Conservation (phyloP, 768 basidiomycete genomes). For the Terana coerulea region DNA sequence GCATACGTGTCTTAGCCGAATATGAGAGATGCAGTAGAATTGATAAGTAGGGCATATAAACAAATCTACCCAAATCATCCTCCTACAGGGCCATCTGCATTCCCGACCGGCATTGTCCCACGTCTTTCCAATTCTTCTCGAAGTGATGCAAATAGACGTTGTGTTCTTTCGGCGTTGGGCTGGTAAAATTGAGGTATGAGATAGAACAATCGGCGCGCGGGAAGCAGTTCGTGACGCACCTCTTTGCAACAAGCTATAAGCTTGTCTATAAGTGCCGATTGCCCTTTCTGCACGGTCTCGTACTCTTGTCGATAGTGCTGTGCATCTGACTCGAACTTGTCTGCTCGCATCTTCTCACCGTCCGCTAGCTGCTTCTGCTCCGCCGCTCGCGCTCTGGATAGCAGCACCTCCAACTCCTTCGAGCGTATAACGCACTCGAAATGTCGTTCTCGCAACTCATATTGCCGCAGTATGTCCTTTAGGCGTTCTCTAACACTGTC, state of each 20-base stretch:
- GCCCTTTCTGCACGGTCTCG: constrained; percentile 75
- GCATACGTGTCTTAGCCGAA: no score
- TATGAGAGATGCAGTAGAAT: no score
- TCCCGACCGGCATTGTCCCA: constrained; percentile 29
- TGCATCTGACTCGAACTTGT: constrained; percentile 70
- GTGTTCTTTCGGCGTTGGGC: constrained; percentile 82
- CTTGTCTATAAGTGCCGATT: constrained; percentile 79
- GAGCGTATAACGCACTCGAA: constrained; percentile 91
- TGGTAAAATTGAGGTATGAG: constrained; percentile 31
- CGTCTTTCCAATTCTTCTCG: constrained; percentile 83
- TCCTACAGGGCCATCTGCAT: constrained; percentile 17
- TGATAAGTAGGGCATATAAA: no score
- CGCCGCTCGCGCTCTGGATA: constrained; percentile 83
- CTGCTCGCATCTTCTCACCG: constrained; percentile 63
- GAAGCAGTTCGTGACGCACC: constrained; percentile 40
- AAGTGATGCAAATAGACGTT: constrained; percentile 74
- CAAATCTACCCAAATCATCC: no score
- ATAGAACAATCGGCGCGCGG: constrained; percentile 3
- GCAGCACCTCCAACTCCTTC: constrained; percentile 84
- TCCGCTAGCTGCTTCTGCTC: constrained; percentile 84
- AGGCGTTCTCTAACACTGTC: constrained; percentile 77
- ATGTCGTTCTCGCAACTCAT: constrained; percentile 87
- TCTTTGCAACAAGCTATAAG: constrained; percentile 85
- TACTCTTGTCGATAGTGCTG: constrained; percentile 70
- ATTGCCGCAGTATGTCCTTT: constrained; percentile 83